Evolutionary conservation across 108 stramenopile species (phyloP).

Genomic region (Skeletonema marinoi): DNA sequence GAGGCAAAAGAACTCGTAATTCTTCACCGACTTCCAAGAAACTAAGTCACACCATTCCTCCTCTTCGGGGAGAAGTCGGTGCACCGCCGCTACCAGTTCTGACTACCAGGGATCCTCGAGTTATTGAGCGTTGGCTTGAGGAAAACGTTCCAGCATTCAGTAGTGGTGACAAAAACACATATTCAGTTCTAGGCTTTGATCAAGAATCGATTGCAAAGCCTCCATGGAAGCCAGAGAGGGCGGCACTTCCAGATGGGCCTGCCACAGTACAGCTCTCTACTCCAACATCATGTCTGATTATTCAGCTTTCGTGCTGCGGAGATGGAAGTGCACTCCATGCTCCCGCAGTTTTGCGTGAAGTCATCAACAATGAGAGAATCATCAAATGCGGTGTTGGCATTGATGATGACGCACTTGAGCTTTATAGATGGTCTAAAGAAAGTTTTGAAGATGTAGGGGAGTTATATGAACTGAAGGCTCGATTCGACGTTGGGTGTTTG

Average conservation of each 20-base stretch:
- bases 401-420: slow-evolving; percentile 70
- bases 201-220: slow-evolving; percentile 41
- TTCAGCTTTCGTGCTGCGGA: slow-evolving; percentile 53
- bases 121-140: slow-evolving; percentile 58
- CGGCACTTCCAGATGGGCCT: slow-evolving; percentile 50
- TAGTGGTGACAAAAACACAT: not conserved
- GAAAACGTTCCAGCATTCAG: slow-evolving; percentile 38
- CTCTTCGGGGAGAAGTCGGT: slow-evolving; percentile 28
- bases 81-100: slow-evolving; percentile 50
- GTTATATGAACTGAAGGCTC: slow-evolving; percentile 45
- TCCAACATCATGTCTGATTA: slow-evolving; percentile 54
- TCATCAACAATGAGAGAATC: slow-evolving; percentile 44
- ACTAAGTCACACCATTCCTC: slow-evolving; percentile 21
- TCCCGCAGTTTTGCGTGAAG: slow-evolving; percentile 48
- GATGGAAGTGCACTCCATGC: slow-evolving; percentile 42
- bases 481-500: slow-evolving; percentile 65
- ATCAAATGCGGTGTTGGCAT: slow-evolving; percentile 66
- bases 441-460: not conserved
- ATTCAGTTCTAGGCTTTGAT: slow-evolving; percentile 43
- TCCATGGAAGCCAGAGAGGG: slow-evolving; percentile 48
- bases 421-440: slow-evolving; percentile 39
- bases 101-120: slow-evolving; percentile 60
- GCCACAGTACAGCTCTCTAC: slow-evolving; percentile 74
- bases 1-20: not conserved
- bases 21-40: not conserved